Evolutionary conservation across 441 rosid genomes (phyloP), one percentile per base, ranked within the genome.

Genomic region (Corymbia citriodora): DNA sequence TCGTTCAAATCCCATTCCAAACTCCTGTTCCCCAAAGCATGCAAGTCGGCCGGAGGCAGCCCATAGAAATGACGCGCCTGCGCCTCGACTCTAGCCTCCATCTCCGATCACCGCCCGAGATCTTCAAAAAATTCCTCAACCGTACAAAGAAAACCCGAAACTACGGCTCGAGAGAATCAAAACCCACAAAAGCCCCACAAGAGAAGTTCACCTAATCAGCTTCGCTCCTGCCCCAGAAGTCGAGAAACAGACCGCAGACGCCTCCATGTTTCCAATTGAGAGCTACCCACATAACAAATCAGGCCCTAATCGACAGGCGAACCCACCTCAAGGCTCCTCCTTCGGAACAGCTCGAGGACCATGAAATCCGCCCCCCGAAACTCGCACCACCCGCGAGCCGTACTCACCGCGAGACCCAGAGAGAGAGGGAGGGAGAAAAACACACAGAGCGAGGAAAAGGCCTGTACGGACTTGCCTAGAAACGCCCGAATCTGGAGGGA

Each of bases 1-100:
- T 95, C 99, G 93, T 97, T 97, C 95, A 95, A 93, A 93, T 96
- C 96, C 99, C 99, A 98, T 52, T 98, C 99, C 25, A 93, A 82
- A 88, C 92, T 95, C 91, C 96, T 93, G 92, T 96, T 97, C 82
- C 97, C 99, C 3, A 94, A 93, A 8, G 96, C 94, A 88, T 91
- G 90, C 90, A 96, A 88, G 92, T 95, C 93, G 81, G 89, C 87
- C 23, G 93, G 89, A 91, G 92, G 92, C 95, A 93, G 92, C 7
- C 93, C 95, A 83, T 94, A 96, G 88, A 95, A 94, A 88, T 88
- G 95, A 92, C 87, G 94, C 90, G 61, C 92, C 91, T 94, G 97
- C 74, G 93, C 94, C 93, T 95, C 96, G 86, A 95, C 89, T 93
- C 97, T 93, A 94, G 96, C 96, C 92, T 96, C 99, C 99, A 97